Evolutionary conservation across 228 moss, liverwort and hornwort species (phyloP), one percentile per base, ranked within the genome.

Genomic region (Sphagnum magellanicum): DNA sequence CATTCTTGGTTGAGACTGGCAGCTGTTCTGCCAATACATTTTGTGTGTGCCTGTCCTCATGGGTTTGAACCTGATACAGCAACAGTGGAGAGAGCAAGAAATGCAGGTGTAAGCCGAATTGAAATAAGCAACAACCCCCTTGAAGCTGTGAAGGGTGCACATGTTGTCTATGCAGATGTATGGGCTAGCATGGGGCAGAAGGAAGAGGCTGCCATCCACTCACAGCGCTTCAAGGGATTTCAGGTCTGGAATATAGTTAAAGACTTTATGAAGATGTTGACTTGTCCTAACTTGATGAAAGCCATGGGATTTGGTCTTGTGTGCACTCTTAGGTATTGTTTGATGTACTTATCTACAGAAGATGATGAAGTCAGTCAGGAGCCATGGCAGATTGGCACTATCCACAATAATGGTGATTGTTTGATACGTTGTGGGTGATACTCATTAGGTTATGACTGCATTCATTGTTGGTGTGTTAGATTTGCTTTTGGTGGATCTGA

Each of bases 131-230:
- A 98, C 79, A 82, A 93, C 72, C 93, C 97, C 48, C 58, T 74
- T 16, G 91, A 88, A 69, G 91, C 88, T 78, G 97, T 98, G 60
- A 89, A 91, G 77, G 93, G 81, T 59, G 97, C 97, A 48, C 83
- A 98, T 80, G 89, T 98, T 53, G 70, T 98, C 16, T 98, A 98
- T 60, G 83, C 90, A n/a, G 93, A 93, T 72, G 97, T 98, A 5
- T 98, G 97, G 97, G 91, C 97, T 16, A 98, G 97, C 72, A 98
- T 98, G 97, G 97, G 97, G 17, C 93, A 93, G 77, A 98, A 98
- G 51, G 91, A 98, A 70, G 91, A 98, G 72, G 91, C 93, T 6
- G 85, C 78, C 5, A 72, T 81, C 51, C 88, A 93, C 65, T 69
- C 90, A 71, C 77, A 87, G 72, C 81, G 87, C 60, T 98, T 98